Base-by-base conservation (phyloP, 495 filamentous ascomycete species). In the Darksidea phi region DNA sequence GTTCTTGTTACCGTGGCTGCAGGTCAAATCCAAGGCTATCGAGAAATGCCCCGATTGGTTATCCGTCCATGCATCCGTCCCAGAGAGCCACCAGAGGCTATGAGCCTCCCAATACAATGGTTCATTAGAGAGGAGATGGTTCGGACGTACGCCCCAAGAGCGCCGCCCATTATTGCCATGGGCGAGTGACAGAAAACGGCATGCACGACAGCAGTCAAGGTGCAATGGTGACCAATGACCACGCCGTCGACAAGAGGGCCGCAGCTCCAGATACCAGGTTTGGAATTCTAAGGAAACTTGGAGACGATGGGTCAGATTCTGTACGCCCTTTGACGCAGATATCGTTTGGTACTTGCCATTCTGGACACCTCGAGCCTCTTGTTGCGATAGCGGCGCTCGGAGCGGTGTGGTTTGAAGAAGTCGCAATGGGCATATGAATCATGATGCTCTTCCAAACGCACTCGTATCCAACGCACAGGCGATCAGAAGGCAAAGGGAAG, bases 161-260 rank as follows among this genome's bases (percentile, higher is more conserved):
- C 48, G 59, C 65, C 50, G 54, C 59, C 54, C 59, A 13, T 49
- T 57, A 25, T 48, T 56, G 55, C 38, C 65, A 59, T 45, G 61
- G 48, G 26, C 48, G 13, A 48, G 20, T 68, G 65, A 68, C 65
- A 64, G 65, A 64, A 68, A 68, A 68, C 65, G 60, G 59, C 60
- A 68, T 24, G 54, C 65, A 68, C 65, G 41, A 48, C 60, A 68
- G 64, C 15, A 50, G 26, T 28, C 34, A 32, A 48, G 55, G 45
- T 48, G 57, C n/a, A 56, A 45, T 41, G 46, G 25, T 43, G 58
- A 57, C 63, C 52, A 57, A 17, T 43, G 58, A 57, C 63, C 52
- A 57, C 58, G 53, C 63, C 43, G 23, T 45, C 13, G 47, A 36
- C 46, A 46, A 48, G 48, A 49, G 24, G 1, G 38, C 51, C 41